Conservation (phyloP, 192 early-diverging fungal species). For the Entomortierella parvispora region DNA sequence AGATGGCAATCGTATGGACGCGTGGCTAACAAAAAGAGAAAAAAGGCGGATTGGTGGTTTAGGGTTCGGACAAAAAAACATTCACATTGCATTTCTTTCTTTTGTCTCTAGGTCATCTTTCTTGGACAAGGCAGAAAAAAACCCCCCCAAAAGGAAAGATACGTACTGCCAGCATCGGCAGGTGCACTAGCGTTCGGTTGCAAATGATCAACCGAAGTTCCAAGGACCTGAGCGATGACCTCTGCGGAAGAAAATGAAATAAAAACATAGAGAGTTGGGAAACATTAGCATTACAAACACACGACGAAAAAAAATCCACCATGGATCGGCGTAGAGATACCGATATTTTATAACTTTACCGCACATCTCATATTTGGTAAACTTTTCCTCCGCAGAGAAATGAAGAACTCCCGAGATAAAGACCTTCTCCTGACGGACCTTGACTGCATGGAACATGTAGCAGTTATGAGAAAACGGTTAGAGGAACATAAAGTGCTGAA, state of each 20-base stretch:
- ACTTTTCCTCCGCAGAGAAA: slow-evolving; percentile 66
- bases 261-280: neutral
- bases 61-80: neutral
- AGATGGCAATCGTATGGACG: slow-evolving; percentile 74
- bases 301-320: neutral
- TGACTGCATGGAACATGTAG: slow-evolving; percentile 29
- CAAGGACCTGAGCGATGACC: slow-evolving; percentile 59
- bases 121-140: too few relatives aligned
- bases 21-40: slow-evolving; percentile 52
- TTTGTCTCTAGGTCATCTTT: too few relatives aligned
- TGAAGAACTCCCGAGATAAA: slow-evolving; percentile 68
- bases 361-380: slow-evolving; percentile 80
- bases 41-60: neutral
- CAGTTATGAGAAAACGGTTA: neutral
- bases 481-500: neutral
- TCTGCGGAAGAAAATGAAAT: slow-evolving; percentile 33
- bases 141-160: neutral
- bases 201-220: slow-evolving; percentile 61
- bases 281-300: slow-evolving; percentile 3
- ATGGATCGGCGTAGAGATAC: neutral
- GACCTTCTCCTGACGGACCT: slow-evolving; percentile 40
- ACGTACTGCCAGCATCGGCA: slow-evolving; percentile 27
- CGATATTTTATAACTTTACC: slow-evolving; percentile 40
- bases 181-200: slow-evolving; percentile 44
- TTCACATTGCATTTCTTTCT: too few relatives aligned